phyloP scores from a whole-genome alignment of 2,329 filamentous ascomycete species.

The Phialophora verrucosa region DNA sequence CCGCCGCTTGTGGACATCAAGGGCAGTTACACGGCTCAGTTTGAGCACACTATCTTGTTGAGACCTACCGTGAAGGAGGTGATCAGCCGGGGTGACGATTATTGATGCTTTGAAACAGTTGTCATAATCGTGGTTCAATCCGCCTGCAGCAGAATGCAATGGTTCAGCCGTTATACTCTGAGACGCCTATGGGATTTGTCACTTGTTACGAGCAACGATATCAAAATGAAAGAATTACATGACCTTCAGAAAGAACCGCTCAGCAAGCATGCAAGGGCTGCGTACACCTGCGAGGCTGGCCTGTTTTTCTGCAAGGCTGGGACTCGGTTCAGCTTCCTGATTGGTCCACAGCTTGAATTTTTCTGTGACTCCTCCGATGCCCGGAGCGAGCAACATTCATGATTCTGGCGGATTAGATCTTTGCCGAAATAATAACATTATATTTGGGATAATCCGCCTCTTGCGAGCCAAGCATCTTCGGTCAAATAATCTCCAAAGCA shows the following conservation, averaged over 20 bases:
- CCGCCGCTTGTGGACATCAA: conserved; percentile 89
- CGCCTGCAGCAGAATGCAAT: not conserved
- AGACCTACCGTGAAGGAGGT: conserved; percentile 84
- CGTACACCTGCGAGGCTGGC: not conserved
- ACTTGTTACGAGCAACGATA: not conserved
- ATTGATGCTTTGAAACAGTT: conserved; percentile 55
- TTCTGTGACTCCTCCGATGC: conserved; percentile 6
- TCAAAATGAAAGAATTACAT: not conserved
- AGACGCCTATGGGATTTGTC: not conserved
- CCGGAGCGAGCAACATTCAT: not conserved
- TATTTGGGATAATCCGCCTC: not conserved
- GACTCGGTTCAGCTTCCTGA: conserved; percentile 14
- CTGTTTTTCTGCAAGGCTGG: not conserved
- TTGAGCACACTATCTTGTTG: conserved; percentile 83
- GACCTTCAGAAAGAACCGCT: not conserved
- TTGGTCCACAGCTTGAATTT: conserved; percentile 1
- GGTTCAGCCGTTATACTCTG: not conserved
- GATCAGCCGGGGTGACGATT: conserved; percentile 84
- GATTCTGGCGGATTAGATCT: not conserved
- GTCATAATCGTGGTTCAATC: not conserved
- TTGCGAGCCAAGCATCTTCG: not conserved
- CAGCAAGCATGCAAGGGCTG: not conserved
- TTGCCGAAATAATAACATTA: not conserved
- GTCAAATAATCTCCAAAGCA: too few relatives aligned
- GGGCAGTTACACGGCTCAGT: conserved; percentile 93